Evolutionary conservation across 495 filamentous ascomycete genomes (phyloP).

Genomic region (Hyaloscypha variabilis): DNA sequence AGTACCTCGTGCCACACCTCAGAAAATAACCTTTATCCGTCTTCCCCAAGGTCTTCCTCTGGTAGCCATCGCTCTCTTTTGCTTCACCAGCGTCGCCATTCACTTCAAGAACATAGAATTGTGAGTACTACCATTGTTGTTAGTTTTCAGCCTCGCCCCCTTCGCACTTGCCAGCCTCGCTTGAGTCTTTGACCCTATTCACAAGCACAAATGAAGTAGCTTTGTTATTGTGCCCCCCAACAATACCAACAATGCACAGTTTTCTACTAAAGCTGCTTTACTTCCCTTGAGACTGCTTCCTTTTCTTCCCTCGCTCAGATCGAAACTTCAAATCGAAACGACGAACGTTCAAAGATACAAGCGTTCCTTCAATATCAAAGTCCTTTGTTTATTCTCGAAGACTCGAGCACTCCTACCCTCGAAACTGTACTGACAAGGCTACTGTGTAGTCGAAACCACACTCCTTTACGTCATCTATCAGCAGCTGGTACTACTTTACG

Average conservation of each 20-base stretch:
- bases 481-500: constrained; percentile 35
- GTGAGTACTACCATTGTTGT: background rate
- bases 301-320: background rate
- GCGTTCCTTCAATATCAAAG: background rate
- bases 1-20: constrained; percentile 10
- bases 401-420: background rate
- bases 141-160: background rate
- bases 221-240: background rate
- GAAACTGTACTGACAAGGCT: constrained; percentile 20
- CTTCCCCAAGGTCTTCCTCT: background rate
- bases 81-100: constrained; percentile 5
- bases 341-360: background rate
- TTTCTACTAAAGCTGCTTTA: background rate
- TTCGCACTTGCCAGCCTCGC: background rate
- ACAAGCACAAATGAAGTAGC: background rate
- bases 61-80: constrained; percentile 8
- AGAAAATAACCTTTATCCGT: constrained; percentile 5
- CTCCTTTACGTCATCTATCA: constrained; percentile 30
- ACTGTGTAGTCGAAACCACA: constrained; percentile 18
- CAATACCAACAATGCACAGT: background rate
- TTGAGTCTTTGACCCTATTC: background rate
- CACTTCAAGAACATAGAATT: background rate
- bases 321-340: background rate
- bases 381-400: constrained; percentile 6
- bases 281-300: background rate